These are phyloP conservation scores for Penicillium turbatum DNA, from an alignment of 495 filamentous ascomycete species.

Conservation along the genomic window DNA sequence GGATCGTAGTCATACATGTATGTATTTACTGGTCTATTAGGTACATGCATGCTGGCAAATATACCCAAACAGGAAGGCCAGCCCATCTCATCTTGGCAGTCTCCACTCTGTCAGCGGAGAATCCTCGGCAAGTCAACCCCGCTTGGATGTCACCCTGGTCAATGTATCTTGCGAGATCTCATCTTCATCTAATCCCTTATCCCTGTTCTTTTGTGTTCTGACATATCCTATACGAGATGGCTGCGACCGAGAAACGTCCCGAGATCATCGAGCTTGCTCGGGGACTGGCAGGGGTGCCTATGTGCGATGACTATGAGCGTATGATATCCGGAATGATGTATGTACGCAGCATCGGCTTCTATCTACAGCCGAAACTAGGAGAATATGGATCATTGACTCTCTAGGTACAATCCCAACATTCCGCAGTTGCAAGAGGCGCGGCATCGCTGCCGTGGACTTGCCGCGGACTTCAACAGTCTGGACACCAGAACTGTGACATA, in stretches of 20 bases:
- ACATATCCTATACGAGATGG: constrained; percentile 22
- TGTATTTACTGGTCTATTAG: too few species aligned
- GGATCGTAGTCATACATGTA: too few species aligned
- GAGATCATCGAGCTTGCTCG: constrained; percentile 44
- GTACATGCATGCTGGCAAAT: neutral
- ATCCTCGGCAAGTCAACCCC: neutral
- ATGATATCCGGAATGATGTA: constrained; percentile 55
- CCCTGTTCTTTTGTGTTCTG: neutral
- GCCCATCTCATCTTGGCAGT: neutral
- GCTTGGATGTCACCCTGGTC: neutral
- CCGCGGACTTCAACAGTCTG: constrained; percentile 46
- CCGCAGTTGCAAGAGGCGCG: constrained; percentile 41
- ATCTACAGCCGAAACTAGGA: neutral
- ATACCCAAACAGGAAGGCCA: constrained; percentile 4
- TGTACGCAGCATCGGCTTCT: neutral
- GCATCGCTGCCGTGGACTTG: constrained; percentile 40
- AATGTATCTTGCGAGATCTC: neutral
- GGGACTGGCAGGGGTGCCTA: constrained; percentile 34
- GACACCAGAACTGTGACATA: constrained; percentile 38
- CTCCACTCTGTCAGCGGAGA: neutral
- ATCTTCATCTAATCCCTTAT: neutral
- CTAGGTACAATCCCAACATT: constrained; percentile 41
- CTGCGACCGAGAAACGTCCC: constrained; percentile 38
- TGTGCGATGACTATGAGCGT: constrained; percentile 50
- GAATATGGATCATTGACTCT: neutral